Percentiles rank a stretch among this genome's conserved stretches.
Conservation (phyloP, 129 eudicot species). For the Pittosporum tobira region DNA sequence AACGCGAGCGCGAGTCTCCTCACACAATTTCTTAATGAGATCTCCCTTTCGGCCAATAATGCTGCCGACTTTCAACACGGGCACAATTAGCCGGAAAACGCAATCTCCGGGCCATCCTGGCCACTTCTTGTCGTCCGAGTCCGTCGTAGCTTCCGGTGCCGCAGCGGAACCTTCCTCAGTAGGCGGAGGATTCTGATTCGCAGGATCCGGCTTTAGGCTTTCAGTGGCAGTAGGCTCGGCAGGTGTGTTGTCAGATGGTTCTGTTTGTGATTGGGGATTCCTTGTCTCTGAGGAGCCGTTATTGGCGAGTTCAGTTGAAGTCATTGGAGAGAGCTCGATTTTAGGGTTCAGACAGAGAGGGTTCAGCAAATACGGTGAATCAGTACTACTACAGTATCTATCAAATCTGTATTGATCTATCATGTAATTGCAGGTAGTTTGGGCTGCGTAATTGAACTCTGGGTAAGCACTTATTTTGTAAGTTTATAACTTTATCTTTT, state of each 20-base stretch:
- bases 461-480: too few relatives aligned
- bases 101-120: constrained; percentile 92
- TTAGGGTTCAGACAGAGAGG: too few relatives aligned
- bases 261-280: not conserved
- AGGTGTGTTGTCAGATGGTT: not conserved
- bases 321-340: not conserved
- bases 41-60: constrained; percentile 91
- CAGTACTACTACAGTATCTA: too few relatives aligned
- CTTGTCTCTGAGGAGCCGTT: not conserved
- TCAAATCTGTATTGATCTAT: too few relatives aligned
- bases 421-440: too few relatives aligned
- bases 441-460: too few relatives aligned
- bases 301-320: not conserved
- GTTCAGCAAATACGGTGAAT: too few relatives aligned
- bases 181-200: not conserved
- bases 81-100: constrained; percentile 64
- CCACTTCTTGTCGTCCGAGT: constrained; percentile 39
- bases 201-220: not conserved
- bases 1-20: constrained; percentile 62
- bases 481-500: too few relatives aligned
- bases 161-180: not conserved
- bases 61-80: constrained; percentile 74
- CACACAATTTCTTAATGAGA: constrained; percentile 57
- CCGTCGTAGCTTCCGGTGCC: not conserved
- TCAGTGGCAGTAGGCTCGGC: not conserved